Evolutionary conservation across 768 basidiomycete genomes (phyloP), one percentile per base, ranked within the genome.

Genomic region (Agrocybe pediades): DNA sequence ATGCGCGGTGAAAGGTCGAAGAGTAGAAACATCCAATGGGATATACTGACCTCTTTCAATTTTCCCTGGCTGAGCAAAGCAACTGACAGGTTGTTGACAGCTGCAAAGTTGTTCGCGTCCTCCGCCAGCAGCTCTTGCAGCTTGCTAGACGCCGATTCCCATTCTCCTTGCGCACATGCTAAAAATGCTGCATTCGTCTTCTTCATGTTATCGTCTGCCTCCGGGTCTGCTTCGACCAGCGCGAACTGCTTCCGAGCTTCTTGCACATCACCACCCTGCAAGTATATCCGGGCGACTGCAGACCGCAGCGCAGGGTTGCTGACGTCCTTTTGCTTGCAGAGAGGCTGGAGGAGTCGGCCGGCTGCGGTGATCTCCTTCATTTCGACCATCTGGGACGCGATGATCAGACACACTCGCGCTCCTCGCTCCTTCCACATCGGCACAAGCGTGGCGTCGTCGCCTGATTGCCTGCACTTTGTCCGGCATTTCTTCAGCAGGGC

Each of bases 391-490:
- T 93, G 90, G 29, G 87, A 88, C 1, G 90, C 90, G 43, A 92
- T 79, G 55, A 92, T 91, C 50, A 94, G 66, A 49, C 79, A 83
- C n/a, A 93, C 72, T 45, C 92, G 74, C 15, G 87, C 81, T 3
- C 85, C 85, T 51, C 91, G 82, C 68, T 94, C 91, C 55, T 84
- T 85, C 91, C 91, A 94, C 90, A 92, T 92, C 46, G 78, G 75
- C 17, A 76, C 66, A 26, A 71, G 60, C 8, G 63, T 65, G 6
- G 64, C 46, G 53, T 81, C 78, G n/a, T 58, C 61, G 20, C 64
- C 47, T 1, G 73, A 74, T 27, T 70, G 68, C 29, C 79, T 71
- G 19, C 81, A 78, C 56, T 78, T 81, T 15, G 55, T 59, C 57
- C 83, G 83, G 66, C 90, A 91, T 56, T 78, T 82, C 43, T 64